A percentile compares a stretch with the other conserved stretches of the same genome.
Conservation (phyloP, 2,329 filamentous ascomycete species). For the Fonsecaea multimorphosa region DNA sequence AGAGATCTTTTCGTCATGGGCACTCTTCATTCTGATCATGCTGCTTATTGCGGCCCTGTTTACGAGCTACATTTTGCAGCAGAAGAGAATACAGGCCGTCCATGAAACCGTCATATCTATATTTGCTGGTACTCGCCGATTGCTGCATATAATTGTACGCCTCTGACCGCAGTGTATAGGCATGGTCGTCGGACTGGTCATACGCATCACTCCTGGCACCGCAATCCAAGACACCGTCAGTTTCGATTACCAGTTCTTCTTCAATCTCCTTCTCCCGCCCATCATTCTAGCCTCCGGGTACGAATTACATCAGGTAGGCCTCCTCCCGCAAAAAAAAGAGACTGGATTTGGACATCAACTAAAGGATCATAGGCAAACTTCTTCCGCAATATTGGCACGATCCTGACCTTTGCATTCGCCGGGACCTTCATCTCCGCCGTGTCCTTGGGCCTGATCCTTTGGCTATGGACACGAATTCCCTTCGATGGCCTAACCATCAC, state of each 20-base stretch:
- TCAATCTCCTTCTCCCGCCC: slow-evolving; percentile 96
- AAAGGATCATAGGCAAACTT: slow-evolving; percentile 73
- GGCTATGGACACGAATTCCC: slow-evolving; percentile 84
- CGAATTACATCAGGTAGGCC: slow-evolving; percentile 79
- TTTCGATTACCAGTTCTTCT: slow-evolving; percentile 99
- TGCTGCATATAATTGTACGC: not conserved
- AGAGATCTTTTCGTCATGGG: slow-evolving; percentile 95
- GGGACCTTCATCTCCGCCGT: slow-evolving; percentile 96
- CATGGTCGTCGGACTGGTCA: slow-evolving; percentile 91
- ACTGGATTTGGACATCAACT: slow-evolving; percentile 3
- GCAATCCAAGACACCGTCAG: slow-evolving; percentile 89
- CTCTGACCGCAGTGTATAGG: slow-evolving; percentile 59
- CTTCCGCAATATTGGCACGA: slow-evolving; percentile 96
- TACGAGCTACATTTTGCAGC: slow-evolving; percentile 94
- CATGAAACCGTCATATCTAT: slow-evolving; percentile 99
- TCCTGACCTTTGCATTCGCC: slow-evolving; percentile 95
- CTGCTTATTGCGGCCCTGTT: slow-evolving; percentile 94
- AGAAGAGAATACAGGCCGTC: slow-evolving; percentile 94
- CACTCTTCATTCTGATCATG: slow-evolving; percentile 93
- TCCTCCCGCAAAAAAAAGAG: slow-evolving; percentile 7
- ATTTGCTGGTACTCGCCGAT: slow-evolving; percentile 74
- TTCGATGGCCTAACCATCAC: slow-evolving; percentile 83
- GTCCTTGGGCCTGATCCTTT: slow-evolving; percentile 89
- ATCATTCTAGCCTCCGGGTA: slow-evolving; percentile 98
- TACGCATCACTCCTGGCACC: slow-evolving; percentile 79